A percentile compares a stretch with the other conserved stretches of the same genome.
Evolutionary conservation across 2,329 filamentous ascomycete genomes (phyloP).

Genomic region (Arachnomyces sp.): DNA sequence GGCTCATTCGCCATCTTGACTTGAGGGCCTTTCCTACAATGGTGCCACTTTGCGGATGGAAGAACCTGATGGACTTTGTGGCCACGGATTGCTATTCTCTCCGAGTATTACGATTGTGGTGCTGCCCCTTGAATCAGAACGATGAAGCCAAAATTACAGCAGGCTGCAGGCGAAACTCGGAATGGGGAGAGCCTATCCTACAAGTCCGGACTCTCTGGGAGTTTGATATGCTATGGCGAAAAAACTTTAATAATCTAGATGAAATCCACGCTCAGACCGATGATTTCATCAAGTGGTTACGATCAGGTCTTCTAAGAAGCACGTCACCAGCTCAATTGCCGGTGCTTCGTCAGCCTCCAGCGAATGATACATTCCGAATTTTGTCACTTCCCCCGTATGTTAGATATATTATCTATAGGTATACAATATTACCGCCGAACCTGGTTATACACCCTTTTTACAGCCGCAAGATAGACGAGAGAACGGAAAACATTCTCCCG

Average conservation of each 20-base stretch:
- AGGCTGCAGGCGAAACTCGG: too few relatives aligned
- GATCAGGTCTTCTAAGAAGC: too few relatives aligned
- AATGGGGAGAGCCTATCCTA: too few relatives aligned
- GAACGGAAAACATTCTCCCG: background rate
- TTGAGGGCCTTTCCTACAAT: background rate
- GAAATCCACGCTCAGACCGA: too few relatives aligned
- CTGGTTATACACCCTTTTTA: conserved; percentile 1
- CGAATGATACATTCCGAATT: background rate
- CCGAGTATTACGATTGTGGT: conserved; percentile 1
- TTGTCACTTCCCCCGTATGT: background rate
- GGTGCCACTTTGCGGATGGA: conserved; percentile 3
- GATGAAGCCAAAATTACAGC: too few relatives aligned
- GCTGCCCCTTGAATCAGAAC: background rate
- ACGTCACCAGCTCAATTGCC: too few relatives aligned
- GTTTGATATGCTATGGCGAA: too few relatives aligned
- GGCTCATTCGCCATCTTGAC: conserved; percentile 1
- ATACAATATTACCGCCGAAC: background rate
- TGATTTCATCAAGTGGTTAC: too few relatives aligned
- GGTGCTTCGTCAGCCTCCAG: too few relatives aligned
- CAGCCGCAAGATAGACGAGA: background rate
- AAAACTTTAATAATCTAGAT: too few relatives aligned
- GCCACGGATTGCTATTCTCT: conserved; percentile 1
- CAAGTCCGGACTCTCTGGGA: too few relatives aligned
- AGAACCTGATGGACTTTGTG: conserved; percentile 1
- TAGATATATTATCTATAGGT: background rate